Percentiles rank a stretch among this genome's conserved stretches.
phyloP scores from a whole-genome alignment of 2,329 filamentous ascomycete genomes.

The Exophiala xenobiotica region DNA sequence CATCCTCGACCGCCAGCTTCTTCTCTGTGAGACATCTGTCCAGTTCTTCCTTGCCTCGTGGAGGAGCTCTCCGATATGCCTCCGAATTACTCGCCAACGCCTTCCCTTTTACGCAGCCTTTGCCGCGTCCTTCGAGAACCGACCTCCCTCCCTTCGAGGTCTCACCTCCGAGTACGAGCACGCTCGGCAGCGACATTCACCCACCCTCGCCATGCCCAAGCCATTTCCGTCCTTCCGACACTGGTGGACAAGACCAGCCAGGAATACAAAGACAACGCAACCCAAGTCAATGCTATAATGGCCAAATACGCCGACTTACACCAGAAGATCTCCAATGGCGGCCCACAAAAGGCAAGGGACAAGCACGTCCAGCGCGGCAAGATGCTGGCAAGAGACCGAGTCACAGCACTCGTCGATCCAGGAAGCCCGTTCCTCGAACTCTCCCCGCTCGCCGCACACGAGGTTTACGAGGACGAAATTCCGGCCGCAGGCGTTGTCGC shows the following conservation, averaged over 20 bases:
- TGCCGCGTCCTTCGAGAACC: conserved; percentile 18
- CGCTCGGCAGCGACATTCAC: conserved; percentile 71
- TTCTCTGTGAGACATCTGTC: no score
- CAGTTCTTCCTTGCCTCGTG: no score
- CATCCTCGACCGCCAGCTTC: no score
- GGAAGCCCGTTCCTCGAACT: conserved; percentile 90
- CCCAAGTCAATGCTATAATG: conserved; percentile 73
- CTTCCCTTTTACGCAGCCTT: conserved; percentile 18
- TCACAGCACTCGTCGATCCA: conserved; percentile 82
- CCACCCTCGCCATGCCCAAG: conserved; percentile 74
- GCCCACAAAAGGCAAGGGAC: conserved; percentile 75
- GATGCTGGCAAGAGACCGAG: conserved; percentile 88
- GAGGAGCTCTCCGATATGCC: no score
- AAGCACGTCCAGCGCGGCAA: conserved; percentile 88
- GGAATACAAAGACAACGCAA: conserved; percentile 78
- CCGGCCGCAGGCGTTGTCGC: conserved; percentile 90
- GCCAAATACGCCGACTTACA: conserved; percentile 69
- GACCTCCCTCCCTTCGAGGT: conserved; percentile 7
- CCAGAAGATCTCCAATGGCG: conserved; percentile 69
- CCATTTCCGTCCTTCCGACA: conserved; percentile 76
- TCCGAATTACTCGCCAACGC: conserved; percentile 15
- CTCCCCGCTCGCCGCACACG: conserved; percentile 84
- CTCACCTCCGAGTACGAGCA: not conserved
- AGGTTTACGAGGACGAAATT: conserved; percentile 85
- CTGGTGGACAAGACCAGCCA: conserved; percentile 73